These are phyloP conservation scores for Rugonectria rugulosa DNA, from an alignment of 2,329 filamentous ascomycete genomes.

Conservation along the genomic window DNA sequence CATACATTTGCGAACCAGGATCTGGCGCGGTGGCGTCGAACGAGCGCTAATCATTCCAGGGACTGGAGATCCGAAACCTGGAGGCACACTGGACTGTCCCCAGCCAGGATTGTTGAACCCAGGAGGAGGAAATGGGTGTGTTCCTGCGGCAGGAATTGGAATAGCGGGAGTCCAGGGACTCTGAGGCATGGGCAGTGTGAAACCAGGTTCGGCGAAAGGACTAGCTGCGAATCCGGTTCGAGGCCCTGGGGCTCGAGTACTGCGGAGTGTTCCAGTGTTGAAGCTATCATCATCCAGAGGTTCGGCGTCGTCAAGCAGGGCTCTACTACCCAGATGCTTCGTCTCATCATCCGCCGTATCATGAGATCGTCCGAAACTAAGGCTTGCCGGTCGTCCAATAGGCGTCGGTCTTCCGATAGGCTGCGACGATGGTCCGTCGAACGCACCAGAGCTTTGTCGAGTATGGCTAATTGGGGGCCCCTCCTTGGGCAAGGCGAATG, in stretches of 20 bases:
- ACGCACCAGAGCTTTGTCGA: conserved; percentile 76
- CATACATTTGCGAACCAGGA: conserved; percentile 75
- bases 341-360: conserved; percentile 74
- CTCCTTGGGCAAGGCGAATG: conserved; percentile 45
- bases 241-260: conserved; percentile 60
- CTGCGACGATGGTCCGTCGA: conserved; percentile 72
- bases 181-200: conserved; percentile 46
- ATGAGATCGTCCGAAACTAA: conserved; percentile 68
- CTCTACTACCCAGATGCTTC: conserved; percentile 88
- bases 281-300: conserved; percentile 48
- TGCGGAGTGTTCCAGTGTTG: conserved; percentile 45
- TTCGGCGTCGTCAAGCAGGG: conserved; percentile 80
- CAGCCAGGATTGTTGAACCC: conserved; percentile 53
- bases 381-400: conserved; percentile 66
- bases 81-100: conserved; percentile 45
- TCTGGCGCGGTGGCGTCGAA: conserved; percentile 66
- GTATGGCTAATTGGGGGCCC: conserved; percentile 63
- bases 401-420: conserved; percentile 84
- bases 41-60: conserved; percentile 41
- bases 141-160: conserved; percentile 34
- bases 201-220: conserved; percentile 53
- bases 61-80: conserved; percentile 46
- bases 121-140: conserved; percentile 54
- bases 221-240: conserved; percentile 51
- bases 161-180: conserved; percentile 51